Evolutionary conservation across 805 yeast species (phyloP), one percentile per base, ranked within the genome.

Genomic region (Lachancea mirantina): DNA sequence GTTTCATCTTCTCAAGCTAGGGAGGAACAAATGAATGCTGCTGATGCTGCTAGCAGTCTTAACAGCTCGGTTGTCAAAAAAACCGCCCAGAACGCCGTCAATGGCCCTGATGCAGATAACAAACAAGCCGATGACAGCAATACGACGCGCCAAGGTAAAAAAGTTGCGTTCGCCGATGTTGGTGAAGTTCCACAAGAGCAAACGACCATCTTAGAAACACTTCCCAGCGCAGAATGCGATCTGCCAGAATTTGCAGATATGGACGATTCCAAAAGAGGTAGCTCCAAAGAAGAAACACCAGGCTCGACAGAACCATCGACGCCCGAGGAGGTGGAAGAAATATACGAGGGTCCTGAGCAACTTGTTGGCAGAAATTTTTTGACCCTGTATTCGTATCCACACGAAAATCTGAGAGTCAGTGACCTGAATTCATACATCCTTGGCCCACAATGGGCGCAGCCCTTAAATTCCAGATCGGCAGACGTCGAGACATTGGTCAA

Each of bases 301-400:
- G 39, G 33, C 28, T 37, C 40, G 19, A 28, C 32, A n/a, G 42
- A 36, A 34, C 36, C 38, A 19, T 26, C 31, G 4, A 27, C 35
- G 14, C 32, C 26, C 19, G 56, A 50, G 14, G 35, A 21, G 4
- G 24, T 14, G 10, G 24, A 8, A 11, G 28, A 33, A 3, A 39
- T 63, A 0, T 75, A 66, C 45, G 78, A 77, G 52, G 94, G 94
- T 0, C 94, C 94, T 1, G 55, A 63, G 2, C 85, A 77, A 47
- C 65, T 65, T 33, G 75, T 79, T 2, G 65, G 75, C 1, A 64
- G 72, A 21, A 75, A 78, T 43, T 62, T 62, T 24, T 53, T 84
- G 0, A 64, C 72, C 2, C 60, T 82, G 27, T 65, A 75, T 38
- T 71, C 70, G 22, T 49, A 40, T 28, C 46, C 46, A 6, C 30